phyloP scores from a whole-genome alignment of 2,329 filamentous ascomycete species.

The Hypomyces perniciosus region DNA sequence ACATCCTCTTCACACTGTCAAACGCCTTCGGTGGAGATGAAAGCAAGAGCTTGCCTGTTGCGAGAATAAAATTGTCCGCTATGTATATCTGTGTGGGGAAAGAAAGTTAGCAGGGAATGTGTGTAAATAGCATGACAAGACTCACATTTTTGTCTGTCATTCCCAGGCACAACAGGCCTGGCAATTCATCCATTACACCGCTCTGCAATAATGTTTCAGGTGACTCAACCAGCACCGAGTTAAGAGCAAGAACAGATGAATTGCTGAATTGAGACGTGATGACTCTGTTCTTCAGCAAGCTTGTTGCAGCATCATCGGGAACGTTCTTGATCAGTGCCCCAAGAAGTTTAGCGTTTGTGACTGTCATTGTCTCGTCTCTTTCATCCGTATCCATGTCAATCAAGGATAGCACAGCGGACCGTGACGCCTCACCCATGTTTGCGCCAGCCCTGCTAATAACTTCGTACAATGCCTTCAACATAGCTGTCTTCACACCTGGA shows the following conservation, averaged over 20 bases:
- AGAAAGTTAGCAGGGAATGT: conserved; percentile 1
- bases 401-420: conserved; percentile 75
- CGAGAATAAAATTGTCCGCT: conserved; percentile 80
- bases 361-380: conserved; percentile 69
- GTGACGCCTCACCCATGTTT: conserved; percentile 91
- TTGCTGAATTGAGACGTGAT: conserved; percentile 69
- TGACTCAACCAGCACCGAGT: conserved; percentile 80
- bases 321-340: conserved; percentile 87
- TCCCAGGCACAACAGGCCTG: conserved; percentile 71
- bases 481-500: conserved; percentile 81
- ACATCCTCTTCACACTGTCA: conserved; percentile 71
- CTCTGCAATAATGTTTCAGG: conserved; percentile 62
- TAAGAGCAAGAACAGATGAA: conserved; percentile 78
- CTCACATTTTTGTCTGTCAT: conserved; percentile 70
- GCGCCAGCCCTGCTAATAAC: conserved; percentile 90
- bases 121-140: conserved; percentile 15
- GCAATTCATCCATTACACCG: conserved; percentile 64
- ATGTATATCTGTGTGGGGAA: conserved; percentile 59
- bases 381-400: conserved; percentile 82
- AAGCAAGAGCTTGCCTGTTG: conserved; percentile 85
- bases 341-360: conserved; percentile 85
- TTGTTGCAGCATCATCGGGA: conserved; percentile 60
- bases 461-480: conserved; percentile 95
- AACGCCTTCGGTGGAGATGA: conserved; percentile 62
- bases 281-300: conserved; percentile 64